Base-by-base conservation (phyloP, 257 asterid genomes). In the Solanum verrucosum region DNA sequence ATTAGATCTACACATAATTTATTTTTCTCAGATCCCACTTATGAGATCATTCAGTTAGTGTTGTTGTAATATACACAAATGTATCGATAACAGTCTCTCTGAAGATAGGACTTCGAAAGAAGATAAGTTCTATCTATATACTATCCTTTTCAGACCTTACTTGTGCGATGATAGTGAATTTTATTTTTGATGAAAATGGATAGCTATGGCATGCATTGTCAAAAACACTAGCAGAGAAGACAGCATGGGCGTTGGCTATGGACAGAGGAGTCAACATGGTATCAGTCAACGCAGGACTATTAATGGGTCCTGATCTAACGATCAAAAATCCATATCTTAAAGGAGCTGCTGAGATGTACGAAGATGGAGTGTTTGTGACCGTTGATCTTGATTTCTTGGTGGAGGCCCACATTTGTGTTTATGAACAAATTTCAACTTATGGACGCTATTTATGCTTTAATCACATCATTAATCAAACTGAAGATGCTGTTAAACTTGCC, bases 161-260 rank as follows among this genome's bases (percentile, higher is more conserved):
- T 11, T n/a, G 8, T 8, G 31, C 12, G 71, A 63, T 5, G 0
- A 9, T 9, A 9, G 1, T n/a, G 13, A 63, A n/a, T 23, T 63
- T 63, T 63, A 9, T 4, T 63, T 23, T 2, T 23, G 3, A 27
- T 31, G 25, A 33, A 72, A 29, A 83, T 83, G 86, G 29, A 82
- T 88, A 96, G 98, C 89, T 96, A 85, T 96, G 99, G 99, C 96
- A 95, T 72, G 98, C 94, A 6, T 63, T 95, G 65, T 93, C 98
- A 5, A 96, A 96, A 90, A 95, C 99, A 1, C 40, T 93, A 35
- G 97, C 98, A 0, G 98, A 96, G 93, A 96, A 93, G 91, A 93
- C 96, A 31, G 98, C 98, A 0, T 95, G 98, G 97, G 98, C 98
- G 3, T 82, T 96, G 87, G 98, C 98, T 4, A 96, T 95, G 98